Percentiles rank a stretch among this genome's conserved stretches.
Conservation (phyloP, 2,329 filamentous ascomycete genomes). For the Aspergillus sergii region DNA sequence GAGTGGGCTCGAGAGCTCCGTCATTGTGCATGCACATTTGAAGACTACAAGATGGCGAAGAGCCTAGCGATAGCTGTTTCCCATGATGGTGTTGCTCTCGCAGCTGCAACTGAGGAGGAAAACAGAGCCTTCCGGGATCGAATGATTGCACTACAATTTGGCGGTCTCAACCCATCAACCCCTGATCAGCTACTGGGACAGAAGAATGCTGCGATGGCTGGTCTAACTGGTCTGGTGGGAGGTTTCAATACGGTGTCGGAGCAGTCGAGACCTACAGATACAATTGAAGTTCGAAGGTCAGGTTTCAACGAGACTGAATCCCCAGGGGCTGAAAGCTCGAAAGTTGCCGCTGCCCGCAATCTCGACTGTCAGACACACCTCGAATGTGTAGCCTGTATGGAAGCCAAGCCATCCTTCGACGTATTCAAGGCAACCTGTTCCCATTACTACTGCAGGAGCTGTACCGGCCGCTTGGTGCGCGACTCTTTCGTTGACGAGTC, state of each 20-base stretch:
- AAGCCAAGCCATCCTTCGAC: not conserved
- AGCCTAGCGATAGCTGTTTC: not conserved
- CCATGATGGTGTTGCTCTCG: constrained; percentile 13
- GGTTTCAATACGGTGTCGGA: not conserved
- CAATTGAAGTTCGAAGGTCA: not conserved
- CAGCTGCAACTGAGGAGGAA: constrained; percentile 9
- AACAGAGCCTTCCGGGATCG: constrained; percentile 7
- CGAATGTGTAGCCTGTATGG: constrained; percentile 16
- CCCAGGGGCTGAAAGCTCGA: not conserved
- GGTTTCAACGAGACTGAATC: not conserved
- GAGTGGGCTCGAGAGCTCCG: not conserved
- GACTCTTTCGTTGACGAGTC: constrained; percentile 24
- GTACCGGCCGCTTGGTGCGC: constrained; percentile 22
- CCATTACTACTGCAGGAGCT: constrained; percentile 27
- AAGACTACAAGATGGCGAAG: constrained; percentile 7
- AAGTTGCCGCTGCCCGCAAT: not conserved
- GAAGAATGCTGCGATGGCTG: not conserved
- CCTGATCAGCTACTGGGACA: constrained; percentile 4
- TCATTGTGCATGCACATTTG: not conserved
- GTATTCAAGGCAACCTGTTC: constrained; percentile 15
- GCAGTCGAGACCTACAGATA: not conserved
- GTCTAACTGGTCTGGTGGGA: not conserved
- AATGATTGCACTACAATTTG: constrained; percentile 4
- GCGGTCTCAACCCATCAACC: not conserved
- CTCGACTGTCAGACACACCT: not conserved